A percentile compares a stretch with the other conserved stretches of the same genome.
phyloP scores from a whole-genome alignment of 1,139 yeast genomes.

The Geotrichum bryndzae region DNA sequence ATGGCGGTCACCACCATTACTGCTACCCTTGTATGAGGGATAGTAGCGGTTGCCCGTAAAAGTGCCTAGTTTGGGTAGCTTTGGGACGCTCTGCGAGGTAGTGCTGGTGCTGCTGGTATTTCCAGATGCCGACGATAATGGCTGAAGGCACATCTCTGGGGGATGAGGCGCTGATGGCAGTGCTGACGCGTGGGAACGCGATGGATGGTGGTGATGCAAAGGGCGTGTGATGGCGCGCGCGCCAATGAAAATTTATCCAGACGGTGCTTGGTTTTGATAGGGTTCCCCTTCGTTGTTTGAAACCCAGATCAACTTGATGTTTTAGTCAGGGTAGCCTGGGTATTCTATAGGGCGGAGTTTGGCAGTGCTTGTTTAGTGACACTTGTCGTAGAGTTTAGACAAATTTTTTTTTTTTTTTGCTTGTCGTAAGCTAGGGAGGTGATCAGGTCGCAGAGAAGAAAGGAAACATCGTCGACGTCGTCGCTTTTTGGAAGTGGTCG shows the following conservation, averaged over 20 bases:
- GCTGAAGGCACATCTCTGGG: not conserved
- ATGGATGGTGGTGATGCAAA: not conserved
- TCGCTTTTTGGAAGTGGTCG: not conserved
- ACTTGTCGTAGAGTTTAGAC: not conserved
- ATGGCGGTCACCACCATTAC: not conserved
- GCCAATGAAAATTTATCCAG: not conserved
- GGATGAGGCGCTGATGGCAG: not conserved
- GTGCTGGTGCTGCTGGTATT: not conserved
- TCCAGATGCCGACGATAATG: not conserved
- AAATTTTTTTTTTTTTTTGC: not conserved
- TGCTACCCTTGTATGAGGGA: not conserved
- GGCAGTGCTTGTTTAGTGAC: not conserved
- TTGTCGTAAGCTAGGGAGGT: too few species aligned
- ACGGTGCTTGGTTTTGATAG: not conserved
- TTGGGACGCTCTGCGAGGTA: not conserved
- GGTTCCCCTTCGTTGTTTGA: not conserved
- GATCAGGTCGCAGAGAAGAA: not conserved
- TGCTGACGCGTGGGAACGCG: not conserved
- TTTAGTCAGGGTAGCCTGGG: too few species aligned
- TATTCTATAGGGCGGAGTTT: not conserved
- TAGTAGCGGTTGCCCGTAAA: not conserved
- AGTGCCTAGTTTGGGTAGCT: not conserved
- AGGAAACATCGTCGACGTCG: not conserved
- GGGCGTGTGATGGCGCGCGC: not conserved
- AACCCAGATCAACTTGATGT: not conserved